phyloP scores from a whole-genome alignment of 2,329 filamentous ascomycete species.

The Emmonsia crescens region DNA sequence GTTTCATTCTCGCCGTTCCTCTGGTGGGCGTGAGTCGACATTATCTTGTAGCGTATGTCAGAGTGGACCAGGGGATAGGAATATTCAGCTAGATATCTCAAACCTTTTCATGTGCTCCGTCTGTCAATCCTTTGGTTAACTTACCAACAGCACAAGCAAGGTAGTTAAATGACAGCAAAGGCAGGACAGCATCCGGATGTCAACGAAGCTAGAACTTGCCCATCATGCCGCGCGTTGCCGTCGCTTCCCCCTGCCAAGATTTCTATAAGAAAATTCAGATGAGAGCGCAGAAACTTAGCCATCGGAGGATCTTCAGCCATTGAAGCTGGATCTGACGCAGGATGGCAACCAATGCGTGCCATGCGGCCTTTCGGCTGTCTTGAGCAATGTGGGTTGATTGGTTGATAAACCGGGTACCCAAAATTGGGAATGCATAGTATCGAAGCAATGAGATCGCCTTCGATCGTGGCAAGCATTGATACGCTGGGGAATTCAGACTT shows the following conservation, averaged over 20 bases:
- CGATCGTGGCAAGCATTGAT: not conserved
- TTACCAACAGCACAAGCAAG: too few relatives aligned
- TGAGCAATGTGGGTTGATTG: not conserved
- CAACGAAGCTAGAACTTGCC: too few relatives aligned
- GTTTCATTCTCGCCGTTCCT: not conserved
- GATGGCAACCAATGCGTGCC: not conserved
- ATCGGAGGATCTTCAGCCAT: not conserved
- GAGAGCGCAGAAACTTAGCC: not conserved
- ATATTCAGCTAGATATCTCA: not conserved
- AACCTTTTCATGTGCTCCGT: not conserved
- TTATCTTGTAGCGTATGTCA: not conserved
- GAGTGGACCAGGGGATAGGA: not conserved
- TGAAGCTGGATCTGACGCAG: not conserved
- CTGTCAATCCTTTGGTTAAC: too few relatives aligned
- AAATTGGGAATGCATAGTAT: not conserved
- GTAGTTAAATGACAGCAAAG: not conserved
- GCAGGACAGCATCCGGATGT: not conserved
- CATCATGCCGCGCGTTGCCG: not conserved
- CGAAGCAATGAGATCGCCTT: not conserved
- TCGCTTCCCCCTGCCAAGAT: not conserved
- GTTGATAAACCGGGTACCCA: not conserved
- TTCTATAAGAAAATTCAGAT: not conserved
- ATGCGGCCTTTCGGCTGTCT: too few relatives aligned
- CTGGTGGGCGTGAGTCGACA: not conserved
- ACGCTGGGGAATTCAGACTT: not conserved